These are phyloP conservation scores for Amniculicola lignicola DNA, from an alignment of 495 filamentous ascomycete genomes.

Conservation along the genomic window DNA sequence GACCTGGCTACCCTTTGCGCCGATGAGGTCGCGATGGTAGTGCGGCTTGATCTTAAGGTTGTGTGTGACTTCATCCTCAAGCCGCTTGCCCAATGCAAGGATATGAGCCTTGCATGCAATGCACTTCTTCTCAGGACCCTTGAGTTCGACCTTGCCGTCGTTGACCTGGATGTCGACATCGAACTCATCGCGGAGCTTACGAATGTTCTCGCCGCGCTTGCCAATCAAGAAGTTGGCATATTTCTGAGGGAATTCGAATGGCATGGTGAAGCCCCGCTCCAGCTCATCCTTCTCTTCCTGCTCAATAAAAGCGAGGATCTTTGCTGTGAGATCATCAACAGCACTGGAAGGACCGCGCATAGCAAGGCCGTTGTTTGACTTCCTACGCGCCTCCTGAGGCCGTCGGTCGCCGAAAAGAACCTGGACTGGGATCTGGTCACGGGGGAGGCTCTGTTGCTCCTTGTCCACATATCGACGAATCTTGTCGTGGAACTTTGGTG, in stretches of 20 bases:
- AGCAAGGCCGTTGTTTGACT: conserved; percentile 43
- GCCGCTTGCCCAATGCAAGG: conserved; percentile 66
- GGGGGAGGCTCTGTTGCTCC: conserved; percentile 65
- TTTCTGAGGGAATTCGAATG: conserved; percentile 92
- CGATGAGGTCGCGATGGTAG: conserved; percentile 75
- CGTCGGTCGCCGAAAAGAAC: conserved; percentile 53
- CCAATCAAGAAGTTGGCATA: conserved; percentile 92
- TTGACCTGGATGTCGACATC: conserved; percentile 94
- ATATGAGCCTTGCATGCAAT: conserved; percentile 79
- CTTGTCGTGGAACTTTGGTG: conserved; percentile 76
- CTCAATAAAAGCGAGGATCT: conserved; percentile 71
- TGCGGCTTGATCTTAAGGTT: conserved; percentile 82
- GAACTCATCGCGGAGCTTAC: conserved; percentile 90
- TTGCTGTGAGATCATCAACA: conserved; percentile 66
- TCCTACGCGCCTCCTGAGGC: conserved; percentile 43
- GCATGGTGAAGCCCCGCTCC: conserved; percentile 77
- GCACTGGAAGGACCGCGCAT: conserved; percentile 71
- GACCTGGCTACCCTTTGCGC: conserved; percentile 61
- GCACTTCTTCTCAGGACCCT: conserved; percentile 73
- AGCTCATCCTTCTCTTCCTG: conserved; percentile 83
- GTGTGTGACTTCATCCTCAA: conserved; percentile 84
- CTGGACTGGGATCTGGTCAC: conserved; percentile 69
- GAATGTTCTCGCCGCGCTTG: conserved; percentile 86
- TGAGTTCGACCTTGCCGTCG: conserved; percentile 67
- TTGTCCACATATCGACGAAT: conserved; percentile 70